A percentile compares a stretch with the other conserved stretches of the same genome.
Conservation (phyloP, 345 rosid genomes). For the Carallia pectinifolia region DNA sequence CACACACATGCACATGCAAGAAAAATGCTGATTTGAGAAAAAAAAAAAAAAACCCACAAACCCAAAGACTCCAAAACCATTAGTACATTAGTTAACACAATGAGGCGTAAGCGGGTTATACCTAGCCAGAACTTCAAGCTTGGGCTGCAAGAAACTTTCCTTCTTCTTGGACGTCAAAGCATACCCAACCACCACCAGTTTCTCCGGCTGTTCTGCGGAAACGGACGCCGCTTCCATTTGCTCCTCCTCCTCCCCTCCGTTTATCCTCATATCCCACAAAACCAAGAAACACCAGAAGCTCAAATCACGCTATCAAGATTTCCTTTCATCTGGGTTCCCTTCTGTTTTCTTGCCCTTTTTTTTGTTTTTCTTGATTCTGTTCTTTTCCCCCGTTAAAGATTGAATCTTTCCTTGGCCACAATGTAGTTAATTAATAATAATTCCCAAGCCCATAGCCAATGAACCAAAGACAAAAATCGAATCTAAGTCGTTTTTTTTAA, state of each 20-base stretch:
- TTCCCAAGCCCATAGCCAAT: background rate
- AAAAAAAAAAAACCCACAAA: background rate
- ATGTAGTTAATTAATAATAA: background rate
- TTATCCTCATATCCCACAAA: slow-evolving; percentile 47
- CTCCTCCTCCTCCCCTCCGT: slow-evolving; percentile 33
- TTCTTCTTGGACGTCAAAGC: slow-evolving; percentile 90
- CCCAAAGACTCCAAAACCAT: background rate
- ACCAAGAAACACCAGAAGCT: slow-evolving; percentile 1
- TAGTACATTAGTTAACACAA: background rate
- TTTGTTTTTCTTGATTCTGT: background rate
- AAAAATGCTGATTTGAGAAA: background rate
- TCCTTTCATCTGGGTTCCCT: background rate
- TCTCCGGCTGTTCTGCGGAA: slow-evolving; percentile 26
- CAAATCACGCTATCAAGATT: background rate
- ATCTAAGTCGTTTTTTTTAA: background rate
- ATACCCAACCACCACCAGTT: slow-evolving; percentile 67
- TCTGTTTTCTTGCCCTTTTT: background rate
- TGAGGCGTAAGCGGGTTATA: background rate
- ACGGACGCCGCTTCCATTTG: slow-evolving; percentile 20
- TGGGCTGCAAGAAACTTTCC: slow-evolving; percentile 88
- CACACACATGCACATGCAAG: background rate
- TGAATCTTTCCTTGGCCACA: background rate
- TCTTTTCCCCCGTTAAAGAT: background rate
- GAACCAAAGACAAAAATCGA: background rate
- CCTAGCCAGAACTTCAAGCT: slow-evolving; percentile 76